Evolutionary conservation across 345 rosid genomes (phyloP).

Genomic region (Aurinia saxatilis): DNA sequence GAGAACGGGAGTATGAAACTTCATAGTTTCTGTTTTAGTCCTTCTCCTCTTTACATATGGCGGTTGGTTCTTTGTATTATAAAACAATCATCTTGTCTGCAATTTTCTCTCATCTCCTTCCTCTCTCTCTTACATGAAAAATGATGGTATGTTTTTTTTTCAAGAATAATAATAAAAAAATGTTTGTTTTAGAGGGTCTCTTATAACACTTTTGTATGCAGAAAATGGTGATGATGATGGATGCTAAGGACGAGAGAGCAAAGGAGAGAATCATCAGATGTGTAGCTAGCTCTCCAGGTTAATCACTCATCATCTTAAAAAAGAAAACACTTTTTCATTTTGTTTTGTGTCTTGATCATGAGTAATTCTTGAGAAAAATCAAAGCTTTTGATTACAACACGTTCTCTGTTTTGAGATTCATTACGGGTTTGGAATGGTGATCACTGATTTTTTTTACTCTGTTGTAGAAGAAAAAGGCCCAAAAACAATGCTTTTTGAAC

Average conservation of each 20-base stretch:
- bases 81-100: neutral
- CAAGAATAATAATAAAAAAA: neutral
- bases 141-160: conserved; percentile 6
- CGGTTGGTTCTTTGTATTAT: conserved; percentile 4
- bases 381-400: neutral
- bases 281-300: conserved; percentile 48
- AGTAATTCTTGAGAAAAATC: neutral
- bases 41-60: neutral
- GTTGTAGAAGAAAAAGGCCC: too few species aligned
- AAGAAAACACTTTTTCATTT: neutral
- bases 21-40: neutral
- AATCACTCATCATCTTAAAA: neutral
- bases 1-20: neutral
- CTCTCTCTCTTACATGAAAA: neutral
- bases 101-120: neutral
- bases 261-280: conserved; percentile 48
- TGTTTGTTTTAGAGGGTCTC: neutral
- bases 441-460: too few species aligned
- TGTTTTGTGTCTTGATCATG: neutral
- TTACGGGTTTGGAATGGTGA: too few species aligned
- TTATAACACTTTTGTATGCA: conserved; percentile 21
- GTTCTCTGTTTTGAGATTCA: neutral
- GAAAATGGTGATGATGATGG: conserved; percentile 59
- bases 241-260: conserved; percentile 39
- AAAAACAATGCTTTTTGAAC: too few species aligned